These are phyloP conservation scores for Arctostaphylos glauca DNA, from an alignment of 148 eudicot species.

Conservation along the genomic window DNA sequence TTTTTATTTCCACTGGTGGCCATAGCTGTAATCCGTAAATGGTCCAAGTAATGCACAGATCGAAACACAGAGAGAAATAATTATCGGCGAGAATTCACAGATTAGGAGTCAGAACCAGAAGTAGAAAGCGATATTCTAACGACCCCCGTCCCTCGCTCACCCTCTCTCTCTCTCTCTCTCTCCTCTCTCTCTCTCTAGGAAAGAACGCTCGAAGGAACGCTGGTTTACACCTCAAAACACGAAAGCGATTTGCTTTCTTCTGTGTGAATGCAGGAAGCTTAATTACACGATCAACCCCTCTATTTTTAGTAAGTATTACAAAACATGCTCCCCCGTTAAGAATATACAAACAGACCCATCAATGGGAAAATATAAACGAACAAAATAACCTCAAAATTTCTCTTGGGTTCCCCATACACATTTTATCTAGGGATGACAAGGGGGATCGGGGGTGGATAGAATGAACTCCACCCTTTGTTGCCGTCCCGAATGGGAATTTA, in stretches of 20 bases:
- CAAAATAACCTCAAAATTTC: no score
- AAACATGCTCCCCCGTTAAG: no score
- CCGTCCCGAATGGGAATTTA: no score
- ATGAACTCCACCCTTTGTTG: no score
- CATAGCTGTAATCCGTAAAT: slow-evolving; percentile 8
- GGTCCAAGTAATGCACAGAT: background rate
- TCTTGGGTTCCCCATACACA: no score
- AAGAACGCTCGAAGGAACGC: background rate
- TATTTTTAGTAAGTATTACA: no score
- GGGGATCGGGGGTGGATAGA: no score
- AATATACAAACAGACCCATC: no score
- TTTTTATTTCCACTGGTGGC: slow-evolving; percentile 33
- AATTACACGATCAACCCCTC: background rate
- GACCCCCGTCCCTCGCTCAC: background rate
- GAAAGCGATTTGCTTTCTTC: background rate
- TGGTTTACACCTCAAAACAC: background rate
- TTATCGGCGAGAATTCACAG: background rate
- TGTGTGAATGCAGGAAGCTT: background rate
- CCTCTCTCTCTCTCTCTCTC: background rate
- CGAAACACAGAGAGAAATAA: background rate
- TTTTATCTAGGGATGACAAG: no score
- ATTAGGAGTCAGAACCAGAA: background rate
- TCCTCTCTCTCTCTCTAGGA: background rate
- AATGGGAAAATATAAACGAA: no score
- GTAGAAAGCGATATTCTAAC: background rate